Conservation (phyloP, 306 rosid species). For the Cucurbita ficifolia region DNA sequence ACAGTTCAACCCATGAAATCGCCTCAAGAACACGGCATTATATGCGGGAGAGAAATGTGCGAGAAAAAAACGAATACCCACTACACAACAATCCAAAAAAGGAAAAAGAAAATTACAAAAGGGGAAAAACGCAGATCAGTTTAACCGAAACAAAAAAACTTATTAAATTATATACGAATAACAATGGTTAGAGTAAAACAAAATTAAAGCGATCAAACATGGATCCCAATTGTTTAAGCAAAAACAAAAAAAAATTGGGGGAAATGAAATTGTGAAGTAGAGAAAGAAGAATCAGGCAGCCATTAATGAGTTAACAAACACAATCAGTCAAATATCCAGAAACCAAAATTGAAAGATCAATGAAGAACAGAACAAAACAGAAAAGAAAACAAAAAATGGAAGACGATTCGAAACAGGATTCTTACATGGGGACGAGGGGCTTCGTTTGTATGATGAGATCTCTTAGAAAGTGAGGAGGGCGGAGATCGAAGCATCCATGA, state of each 20-base stretch:
- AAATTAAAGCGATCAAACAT: constrained; percentile 63
- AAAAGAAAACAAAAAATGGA: constrained; percentile 10
- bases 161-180: constrained; percentile 19
- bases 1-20: constrained; percentile 74
- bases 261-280: neutral
- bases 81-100: constrained; percentile 34
- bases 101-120: constrained; percentile 9
- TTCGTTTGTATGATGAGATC: constrained; percentile 22
- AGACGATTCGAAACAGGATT: neutral
- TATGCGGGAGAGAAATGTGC: constrained; percentile 13
- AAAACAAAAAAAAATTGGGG: neutral
- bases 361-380: constrained; percentile 1
- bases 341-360: neutral
- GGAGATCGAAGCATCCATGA: constrained; percentile 45
- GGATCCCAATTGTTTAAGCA: constrained; percentile 49
- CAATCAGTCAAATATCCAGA: neutral
- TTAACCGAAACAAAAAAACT: constrained; percentile 14
- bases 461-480: constrained; percentile 22
- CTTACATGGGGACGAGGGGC: constrained; percentile 43
- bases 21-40: constrained; percentile 45
- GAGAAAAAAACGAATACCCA: constrained; percentile 27
- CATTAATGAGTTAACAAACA: neutral
- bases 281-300: neutral
- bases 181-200: constrained; percentile 26
- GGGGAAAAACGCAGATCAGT: constrained; percentile 40